Conservation (phyloP, 176 grass and related monocot genomes). For the Juncus inflexus region DNA sequence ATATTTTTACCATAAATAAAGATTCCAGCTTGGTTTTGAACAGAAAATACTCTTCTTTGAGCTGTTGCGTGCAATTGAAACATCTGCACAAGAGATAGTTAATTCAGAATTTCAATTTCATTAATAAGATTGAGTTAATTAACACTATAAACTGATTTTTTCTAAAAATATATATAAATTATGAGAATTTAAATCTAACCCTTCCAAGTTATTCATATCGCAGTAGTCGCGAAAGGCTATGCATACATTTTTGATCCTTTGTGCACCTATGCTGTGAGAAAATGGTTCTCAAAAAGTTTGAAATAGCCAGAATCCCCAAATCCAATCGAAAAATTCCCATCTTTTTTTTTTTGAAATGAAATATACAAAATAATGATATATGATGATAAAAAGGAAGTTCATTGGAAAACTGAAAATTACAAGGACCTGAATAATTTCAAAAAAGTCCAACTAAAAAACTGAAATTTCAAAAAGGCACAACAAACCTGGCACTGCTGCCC, state of each 20-base stretch:
- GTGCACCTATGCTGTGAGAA: slow-evolving; percentile 35
- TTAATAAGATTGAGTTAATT: not conserved
- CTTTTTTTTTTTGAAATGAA: slow-evolving; percentile 1
- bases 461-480: not conserved
- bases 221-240: slow-evolving; percentile 29
- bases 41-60: slow-evolving; percentile 26
- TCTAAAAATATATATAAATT: not conserved
- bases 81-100: slow-evolving; percentile 23
- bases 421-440: not conserved
- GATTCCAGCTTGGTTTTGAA: slow-evolving; percentile 40
- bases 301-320: not conserved
- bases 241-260: slow-evolving; percentile 36
- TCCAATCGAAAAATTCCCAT: not conserved
- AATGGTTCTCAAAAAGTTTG: not conserved
- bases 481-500: slow-evolving; percentile 47
- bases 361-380: not conserved
- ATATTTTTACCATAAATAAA: slow-evolving; percentile 30
- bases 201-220: slow-evolving; percentile 21
- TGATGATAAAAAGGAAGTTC: not conserved
- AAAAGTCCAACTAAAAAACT: not conserved
- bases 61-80: slow-evolving; percentile 23
- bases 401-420: not conserved
- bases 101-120: not conserved
- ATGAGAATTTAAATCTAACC: slow-evolving; percentile 26
- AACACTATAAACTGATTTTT: not conserved